phyloP scores from a whole-genome alignment of 352 stramenopile species.

The Phytopythium sindhum region DNA sequence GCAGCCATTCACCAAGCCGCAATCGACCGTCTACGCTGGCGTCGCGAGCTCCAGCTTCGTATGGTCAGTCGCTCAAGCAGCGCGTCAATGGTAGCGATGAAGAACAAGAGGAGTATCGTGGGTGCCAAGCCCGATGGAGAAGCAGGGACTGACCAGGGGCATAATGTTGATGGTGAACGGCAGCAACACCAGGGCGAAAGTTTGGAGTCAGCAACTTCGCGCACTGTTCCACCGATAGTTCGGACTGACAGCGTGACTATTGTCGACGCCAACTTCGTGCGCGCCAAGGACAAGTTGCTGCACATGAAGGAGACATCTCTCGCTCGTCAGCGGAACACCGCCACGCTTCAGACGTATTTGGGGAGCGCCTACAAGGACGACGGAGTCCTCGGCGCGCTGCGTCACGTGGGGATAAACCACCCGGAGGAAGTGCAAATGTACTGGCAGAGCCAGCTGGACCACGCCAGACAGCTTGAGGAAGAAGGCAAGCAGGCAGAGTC shows the following conservation, averaged over 20 bases:
- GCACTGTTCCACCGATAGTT: background rate
- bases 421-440: constrained; percentile 67
- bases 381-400: constrained; percentile 61
- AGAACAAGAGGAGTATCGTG: constrained; percentile 13
- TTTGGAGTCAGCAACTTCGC: no score
- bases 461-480: constrained; percentile 60
- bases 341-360: constrained; percentile 67
- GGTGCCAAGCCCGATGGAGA: background rate
- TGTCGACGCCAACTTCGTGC: constrained; percentile 44
- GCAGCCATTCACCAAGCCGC: constrained; percentile 60
- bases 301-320: constrained; percentile 70
- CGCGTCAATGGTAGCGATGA: background rate
- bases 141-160: background rate
- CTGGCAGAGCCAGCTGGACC: constrained; percentile 77
- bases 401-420: constrained; percentile 77
- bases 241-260: background rate
- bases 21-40: constrained; percentile 61
- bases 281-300: constrained; percentile 69
- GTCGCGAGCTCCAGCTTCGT: constrained; percentile 57
- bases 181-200: background rate
- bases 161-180: background rate
- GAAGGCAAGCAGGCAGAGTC: constrained; percentile 61
- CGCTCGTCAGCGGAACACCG: constrained; percentile 50
- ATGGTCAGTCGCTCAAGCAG: constrained; percentile 30
- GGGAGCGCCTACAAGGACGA: constrained; percentile 72